Percentiles rank a stretch among this genome's conserved stretches.
These are phyloP conservation scores for Cyphellophora europaea DNA, from an alignment of 2,329 filamentous ascomycete species.

Conservation along the genomic window DNA sequence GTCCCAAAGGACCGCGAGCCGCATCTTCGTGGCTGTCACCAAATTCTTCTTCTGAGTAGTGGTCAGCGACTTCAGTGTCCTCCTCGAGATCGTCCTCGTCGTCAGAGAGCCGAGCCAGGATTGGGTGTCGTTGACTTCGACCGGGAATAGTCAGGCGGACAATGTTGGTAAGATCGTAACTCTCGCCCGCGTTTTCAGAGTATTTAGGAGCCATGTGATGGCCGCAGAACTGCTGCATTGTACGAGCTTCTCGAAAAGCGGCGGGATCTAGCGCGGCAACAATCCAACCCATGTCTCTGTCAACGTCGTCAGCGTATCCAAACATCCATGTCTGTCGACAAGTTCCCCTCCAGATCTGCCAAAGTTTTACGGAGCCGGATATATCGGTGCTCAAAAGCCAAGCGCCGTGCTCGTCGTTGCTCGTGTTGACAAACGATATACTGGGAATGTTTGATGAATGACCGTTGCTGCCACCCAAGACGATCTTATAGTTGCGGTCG, in stretches of 20 bases:
- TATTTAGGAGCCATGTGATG: constrained; percentile 13
- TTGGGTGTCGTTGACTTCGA: constrained; percentile 15
- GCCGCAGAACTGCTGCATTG: constrained; percentile 31
- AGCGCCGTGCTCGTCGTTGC: constrained; percentile 42
- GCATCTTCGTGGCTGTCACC: too few relatives aligned
- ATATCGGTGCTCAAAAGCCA: constrained; percentile 53
- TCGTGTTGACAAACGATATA: constrained; percentile 50
- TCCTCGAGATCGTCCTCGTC: constrained; percentile 6
- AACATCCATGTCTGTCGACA: constrained; percentile 23
- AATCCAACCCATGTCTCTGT: constrained; percentile 31
- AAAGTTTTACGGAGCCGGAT: constrained; percentile 37
- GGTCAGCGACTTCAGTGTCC: neutral
- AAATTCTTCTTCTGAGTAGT: neutral
- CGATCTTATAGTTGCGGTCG: constrained; percentile 32
- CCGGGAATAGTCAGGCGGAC: constrained; percentile 15
- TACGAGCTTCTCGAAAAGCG: constrained; percentile 27
- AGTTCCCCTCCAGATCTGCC: constrained; percentile 36
- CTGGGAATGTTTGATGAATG: constrained; percentile 47
- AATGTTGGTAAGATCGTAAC: constrained; percentile 17
- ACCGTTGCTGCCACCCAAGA: constrained; percentile 24
- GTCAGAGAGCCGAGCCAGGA: constrained; percentile 2
- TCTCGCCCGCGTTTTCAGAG: constrained; percentile 12
- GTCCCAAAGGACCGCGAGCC: too few relatives aligned
- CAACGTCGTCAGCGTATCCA: constrained; percentile 8
- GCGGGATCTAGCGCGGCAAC: constrained; percentile 37